Evolutionary conservation across 257 asterid species (phyloP).

Genomic region (Solanum gandarillasii): DNA sequence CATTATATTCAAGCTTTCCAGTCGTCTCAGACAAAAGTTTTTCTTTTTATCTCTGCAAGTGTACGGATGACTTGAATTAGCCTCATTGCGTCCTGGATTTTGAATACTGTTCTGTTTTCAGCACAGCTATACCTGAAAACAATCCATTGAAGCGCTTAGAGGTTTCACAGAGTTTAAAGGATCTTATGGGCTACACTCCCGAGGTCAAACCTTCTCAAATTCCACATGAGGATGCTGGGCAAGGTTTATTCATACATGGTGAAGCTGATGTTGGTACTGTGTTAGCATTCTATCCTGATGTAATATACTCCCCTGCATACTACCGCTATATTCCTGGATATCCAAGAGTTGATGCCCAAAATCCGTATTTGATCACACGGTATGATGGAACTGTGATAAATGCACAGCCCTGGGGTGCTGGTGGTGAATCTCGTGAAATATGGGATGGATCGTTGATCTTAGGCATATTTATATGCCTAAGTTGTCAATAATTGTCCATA

Average conservation of each 20-base stretch:
- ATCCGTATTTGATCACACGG: slow-evolving; percentile 84
- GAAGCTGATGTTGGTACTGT: slow-evolving; percentile 79
- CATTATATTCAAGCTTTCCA: background rate
- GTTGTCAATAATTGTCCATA: too few species aligned
- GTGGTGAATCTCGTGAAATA: slow-evolving; percentile 60
- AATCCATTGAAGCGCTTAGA: slow-evolving; percentile 44
- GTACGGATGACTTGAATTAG: background rate
- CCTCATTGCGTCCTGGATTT: background rate
- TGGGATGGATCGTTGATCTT: slow-evolving; percentile 48
- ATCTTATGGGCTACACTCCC: slow-evolving; percentile 62
- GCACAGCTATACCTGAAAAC: slow-evolving; percentile 36
- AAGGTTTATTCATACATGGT: slow-evolving; percentile 68
- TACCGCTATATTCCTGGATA: slow-evolving; percentile 91
- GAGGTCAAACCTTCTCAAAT: slow-evolving; percentile 65
- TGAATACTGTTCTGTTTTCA: slow-evolving; percentile 18
- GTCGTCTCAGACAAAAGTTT: background rate
- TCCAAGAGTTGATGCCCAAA: slow-evolving; percentile 74
- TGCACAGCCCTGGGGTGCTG: slow-evolving; percentile 91
- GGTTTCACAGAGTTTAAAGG: slow-evolving; percentile 61
- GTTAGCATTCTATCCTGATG: slow-evolving; percentile 83
- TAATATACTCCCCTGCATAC: slow-evolving; percentile 76
- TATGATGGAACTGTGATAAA: slow-evolving; percentile 87
- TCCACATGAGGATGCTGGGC: slow-evolving; percentile 77
- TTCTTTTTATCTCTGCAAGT: background rate
- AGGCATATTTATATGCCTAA: too few species aligned